Conservation (phyloP, 345 rosid species). For the Triadica sebifera region DNA sequence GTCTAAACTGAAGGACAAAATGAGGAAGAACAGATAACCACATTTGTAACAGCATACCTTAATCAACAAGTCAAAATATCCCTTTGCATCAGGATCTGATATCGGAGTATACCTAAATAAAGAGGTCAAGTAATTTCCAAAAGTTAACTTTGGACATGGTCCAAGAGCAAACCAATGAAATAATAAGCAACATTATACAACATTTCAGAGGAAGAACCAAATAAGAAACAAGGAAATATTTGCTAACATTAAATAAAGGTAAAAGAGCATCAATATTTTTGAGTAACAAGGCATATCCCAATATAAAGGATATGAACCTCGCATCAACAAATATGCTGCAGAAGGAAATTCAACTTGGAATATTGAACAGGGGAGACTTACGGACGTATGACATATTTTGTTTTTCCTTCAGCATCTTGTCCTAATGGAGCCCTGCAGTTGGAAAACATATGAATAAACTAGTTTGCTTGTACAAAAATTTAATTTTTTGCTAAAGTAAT, state of each 20-base stretch:
- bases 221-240: background rate
- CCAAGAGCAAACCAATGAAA: background rate
- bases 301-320: too few relatives aligned
- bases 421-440: slow-evolving; percentile 79
- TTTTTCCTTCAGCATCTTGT: slow-evolving; percentile 74
- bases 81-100: slow-evolving; percentile 86
- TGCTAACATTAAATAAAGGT: background rate
- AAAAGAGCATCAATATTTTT: background rate
- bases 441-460: slow-evolving; percentile 8
- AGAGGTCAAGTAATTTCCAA: slow-evolving; percentile 15
- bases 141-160: background rate
- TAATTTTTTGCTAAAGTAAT: background rate
- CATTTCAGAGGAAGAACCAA: background rate
- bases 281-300: background rate
- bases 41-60: slow-evolving; percentile 50
- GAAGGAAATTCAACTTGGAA: slow-evolving; percentile 9
- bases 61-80: slow-evolving; percentile 80
- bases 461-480: background rate
- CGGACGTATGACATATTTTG: slow-evolving; percentile 90
- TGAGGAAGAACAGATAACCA: background rate
- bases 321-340: slow-evolving; percentile 5
- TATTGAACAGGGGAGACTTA: slow-evolving; percentile 42
- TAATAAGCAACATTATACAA: background rate
- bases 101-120: slow-evolving; percentile 82
- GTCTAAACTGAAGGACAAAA: background rate